Conservation (phyloP, 2,329 filamentous ascomycete species). For the Botryosphaeria agaves region DNA sequence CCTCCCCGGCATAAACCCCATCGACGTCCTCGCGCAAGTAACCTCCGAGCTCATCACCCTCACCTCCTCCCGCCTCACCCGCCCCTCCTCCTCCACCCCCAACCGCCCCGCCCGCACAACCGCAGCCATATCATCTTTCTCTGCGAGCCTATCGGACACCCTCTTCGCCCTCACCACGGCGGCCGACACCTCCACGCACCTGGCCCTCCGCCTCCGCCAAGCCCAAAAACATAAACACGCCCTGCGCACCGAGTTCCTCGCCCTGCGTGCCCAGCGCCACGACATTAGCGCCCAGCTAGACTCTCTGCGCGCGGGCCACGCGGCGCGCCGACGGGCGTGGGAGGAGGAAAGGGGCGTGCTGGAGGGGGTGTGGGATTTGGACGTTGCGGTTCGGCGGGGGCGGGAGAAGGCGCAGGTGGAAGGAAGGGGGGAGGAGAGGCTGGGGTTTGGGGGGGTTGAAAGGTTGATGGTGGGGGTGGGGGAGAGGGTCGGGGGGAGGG, state of each 20-base stretch:
- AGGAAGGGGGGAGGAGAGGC: conserved; percentile 15
- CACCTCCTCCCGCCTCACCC: conserved; percentile 25
- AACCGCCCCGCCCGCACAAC: conserved; percentile 25
- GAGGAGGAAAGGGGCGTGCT: conserved; percentile 13
- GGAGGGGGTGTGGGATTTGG: conserved; percentile 16
- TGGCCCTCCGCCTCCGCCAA: conserved; percentile 26
- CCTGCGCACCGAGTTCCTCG: conserved; percentile 28
- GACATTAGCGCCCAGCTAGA: conserved; percentile 32
- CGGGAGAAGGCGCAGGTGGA: conserved; percentile 13
- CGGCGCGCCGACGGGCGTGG: conserved; percentile 11
- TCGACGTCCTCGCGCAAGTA: conserved; percentile 33
- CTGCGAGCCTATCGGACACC: conserved; percentile 28
- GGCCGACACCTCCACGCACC: conserved; percentile 30
- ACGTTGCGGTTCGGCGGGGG: conserved; percentile 17
- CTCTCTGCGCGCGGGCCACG: conserved; percentile 24
- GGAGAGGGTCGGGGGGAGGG: conserved; percentile 8
- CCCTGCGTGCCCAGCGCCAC: conserved; percentile 29
- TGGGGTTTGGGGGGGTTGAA: conserved; percentile 14
- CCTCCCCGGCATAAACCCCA: conserved; percentile 29
- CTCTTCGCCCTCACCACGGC: conserved; percentile 34
- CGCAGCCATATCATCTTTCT: conserved; percentile 30
- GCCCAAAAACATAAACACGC: conserved; percentile 26
- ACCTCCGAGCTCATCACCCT: conserved; percentile 32
- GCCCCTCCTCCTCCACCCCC: conserved; percentile 20
- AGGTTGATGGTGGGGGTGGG: conserved; percentile 13